These are phyloP conservation scores for Vitis hybrid DNA, from an alignment of 177 flowering plant species.

Conservation along the genomic window DNA sequence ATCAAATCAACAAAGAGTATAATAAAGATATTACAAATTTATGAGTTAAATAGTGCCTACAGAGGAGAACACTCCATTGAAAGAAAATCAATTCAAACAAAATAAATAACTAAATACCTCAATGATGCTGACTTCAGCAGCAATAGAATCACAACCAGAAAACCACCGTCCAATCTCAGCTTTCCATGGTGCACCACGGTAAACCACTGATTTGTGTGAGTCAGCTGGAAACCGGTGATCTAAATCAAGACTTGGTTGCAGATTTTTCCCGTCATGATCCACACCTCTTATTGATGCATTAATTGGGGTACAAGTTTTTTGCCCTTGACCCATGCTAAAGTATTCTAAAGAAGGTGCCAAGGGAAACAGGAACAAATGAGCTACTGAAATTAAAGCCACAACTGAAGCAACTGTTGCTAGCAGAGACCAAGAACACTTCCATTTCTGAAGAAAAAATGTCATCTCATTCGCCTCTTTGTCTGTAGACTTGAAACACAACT, in stretches of 20 bases:
- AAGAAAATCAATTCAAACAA: neutral
- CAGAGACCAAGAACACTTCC: slow-evolving; percentile 72
- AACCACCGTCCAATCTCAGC: slow-evolving; percentile 88
- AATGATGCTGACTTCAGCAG: slow-evolving; percentile 37
- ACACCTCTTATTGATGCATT: slow-evolving; percentile 33
- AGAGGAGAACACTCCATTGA: neutral
- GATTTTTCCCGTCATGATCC: slow-evolving; percentile 11
- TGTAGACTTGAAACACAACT: too few relatives aligned
- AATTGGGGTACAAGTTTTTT: slow-evolving; percentile 35
- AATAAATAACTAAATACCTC: slow-evolving; percentile 49
- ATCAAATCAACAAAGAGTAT: neutral
- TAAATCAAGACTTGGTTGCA: slow-evolving; percentile 27
- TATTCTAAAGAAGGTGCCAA: slow-evolving; percentile 53
- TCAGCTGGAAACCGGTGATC: slow-evolving; percentile 52
- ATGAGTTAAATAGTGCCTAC: neutral
- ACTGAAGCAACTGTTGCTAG: slow-evolving; percentile 51
- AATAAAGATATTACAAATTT: neutral
- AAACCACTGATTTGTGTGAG: slow-evolving; percentile 60
- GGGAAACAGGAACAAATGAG: slow-evolving; percentile 65
- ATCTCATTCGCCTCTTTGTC: slow-evolving; percentile 10
- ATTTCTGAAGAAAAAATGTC: slow-evolving; percentile 47
- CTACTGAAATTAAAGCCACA: slow-evolving; percentile 47
- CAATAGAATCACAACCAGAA: slow-evolving; percentile 64
- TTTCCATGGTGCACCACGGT: slow-evolving; percentile 87
- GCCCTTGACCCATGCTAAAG: slow-evolving; percentile 38